phyloP scores from a whole-genome alignment of 257 asterid genomes.

The Cordia subcordata region DNA sequence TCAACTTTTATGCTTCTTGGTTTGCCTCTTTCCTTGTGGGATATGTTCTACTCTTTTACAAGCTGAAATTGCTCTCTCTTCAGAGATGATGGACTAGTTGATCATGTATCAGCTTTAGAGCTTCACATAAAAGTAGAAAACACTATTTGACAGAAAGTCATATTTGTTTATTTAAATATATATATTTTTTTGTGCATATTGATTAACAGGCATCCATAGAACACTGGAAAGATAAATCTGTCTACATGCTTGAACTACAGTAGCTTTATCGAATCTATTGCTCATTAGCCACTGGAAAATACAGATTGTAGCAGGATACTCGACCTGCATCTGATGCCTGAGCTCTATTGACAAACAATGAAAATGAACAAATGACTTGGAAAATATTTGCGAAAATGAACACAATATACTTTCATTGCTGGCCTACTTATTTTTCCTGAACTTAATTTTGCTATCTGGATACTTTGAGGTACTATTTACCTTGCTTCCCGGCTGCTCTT shows the following conservation, averaged over 20 bases:
- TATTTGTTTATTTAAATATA: no score
- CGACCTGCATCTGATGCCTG: not conserved
- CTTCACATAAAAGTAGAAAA: no score
- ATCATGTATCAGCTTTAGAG: no score
- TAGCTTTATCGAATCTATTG: not conserved
- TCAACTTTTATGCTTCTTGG: no score
- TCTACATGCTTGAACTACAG: not conserved
- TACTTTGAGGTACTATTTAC: not conserved
- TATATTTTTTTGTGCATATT: no score
- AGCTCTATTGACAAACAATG: not conserved
- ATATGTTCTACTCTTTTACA: no score
- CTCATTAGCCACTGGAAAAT: not conserved
- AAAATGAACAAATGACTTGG: not conserved
- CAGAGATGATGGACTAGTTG: no score
- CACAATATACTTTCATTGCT: not conserved
- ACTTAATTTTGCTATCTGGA: not conserved
- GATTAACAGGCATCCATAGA: no score
- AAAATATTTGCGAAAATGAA: not conserved
- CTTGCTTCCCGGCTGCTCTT: conserved; percentile 35
- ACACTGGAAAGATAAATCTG: no score
- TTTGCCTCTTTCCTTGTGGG: no score
- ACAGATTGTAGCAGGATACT: not conserved
- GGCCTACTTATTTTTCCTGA: conserved; percentile 2
- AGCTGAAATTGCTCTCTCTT: no score
- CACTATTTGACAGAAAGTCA: no score